Evolutionary conservation across 371 early-diverging fungal species (phyloP), one percentile per base, ranked within the genome.

Genomic region (Mortierella sp.): DNA sequence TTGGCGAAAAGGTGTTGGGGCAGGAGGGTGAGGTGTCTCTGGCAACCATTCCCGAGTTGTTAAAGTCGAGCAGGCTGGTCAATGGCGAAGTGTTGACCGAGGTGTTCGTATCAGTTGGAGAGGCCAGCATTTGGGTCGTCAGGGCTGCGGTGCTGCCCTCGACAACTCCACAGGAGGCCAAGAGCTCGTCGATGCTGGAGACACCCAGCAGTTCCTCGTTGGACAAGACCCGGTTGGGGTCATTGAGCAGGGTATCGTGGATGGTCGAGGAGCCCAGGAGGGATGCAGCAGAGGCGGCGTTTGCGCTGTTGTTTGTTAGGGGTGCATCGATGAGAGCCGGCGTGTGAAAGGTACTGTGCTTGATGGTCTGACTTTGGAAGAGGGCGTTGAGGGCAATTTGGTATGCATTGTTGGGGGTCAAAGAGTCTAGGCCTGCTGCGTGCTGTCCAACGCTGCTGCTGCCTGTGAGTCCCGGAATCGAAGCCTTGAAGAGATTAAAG

Each of bases 351-450:
- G 29, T 6, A 41, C 53, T 50, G 16, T 34, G 48, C 34, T 68
- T 72, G 45, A 31, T 37, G 14, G 58, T 71, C 64, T 73, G 75
- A 26, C 58, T 77, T 45, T 74, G 74, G 44, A 78, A 67, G 43
- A 83, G 43, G 39, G 73, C 75, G 55, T 50, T 72, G 16, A 83
- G 63, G 26, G 79, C 73, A n/a, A 78, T 66, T 76, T 83, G 83
- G 39, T 83, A 83, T 39, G 83, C 83, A 39, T 26, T 75, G 43
- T 73, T 76, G 63, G 79, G 58, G 37, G 65, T 39, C 64, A 73
- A 11, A 4, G 71, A n/a, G 34, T 64, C 71, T 16, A 71, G 24
- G 1, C 63, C 31, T 19, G 65, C 9, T 44, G 64, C n/a, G 19
- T 76, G 64, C 50, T 79, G 74, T 1, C 64, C 13, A 43, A 66